Percentiles rank a stretch among this genome's conserved stretches.
phyloP scores from a whole-genome alignment of 192 early-diverging fungal genomes.

The Backusella morwellensis region DNA sequence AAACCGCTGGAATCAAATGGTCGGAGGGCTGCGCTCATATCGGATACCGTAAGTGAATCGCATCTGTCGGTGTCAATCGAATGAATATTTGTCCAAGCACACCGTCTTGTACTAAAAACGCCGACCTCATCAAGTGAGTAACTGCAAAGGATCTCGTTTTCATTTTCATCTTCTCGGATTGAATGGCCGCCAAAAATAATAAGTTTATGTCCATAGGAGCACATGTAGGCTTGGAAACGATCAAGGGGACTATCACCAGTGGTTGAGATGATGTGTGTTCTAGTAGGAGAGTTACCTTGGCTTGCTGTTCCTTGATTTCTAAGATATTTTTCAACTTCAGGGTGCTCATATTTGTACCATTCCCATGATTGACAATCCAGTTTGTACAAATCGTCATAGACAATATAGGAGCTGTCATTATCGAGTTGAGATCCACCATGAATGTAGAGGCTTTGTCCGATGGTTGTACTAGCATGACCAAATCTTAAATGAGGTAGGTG shows the following conservation, averaged over 20 bases:
- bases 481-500: conserved; percentile 32
- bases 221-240: conserved; percentile 29
- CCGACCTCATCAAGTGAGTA: conserved; percentile 21
- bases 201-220: conserved; percentile 21
- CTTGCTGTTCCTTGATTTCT: background rate
- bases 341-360: conserved; percentile 38
- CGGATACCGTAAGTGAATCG: conserved; percentile 12
- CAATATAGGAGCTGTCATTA: conserved; percentile 23
- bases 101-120: conserved; percentile 19
- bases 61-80: background rate
- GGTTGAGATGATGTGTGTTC: conserved; percentile 15
- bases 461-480: conserved; percentile 24
- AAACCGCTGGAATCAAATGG: background rate
- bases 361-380: conserved; percentile 26
- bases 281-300: background rate
- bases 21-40: conserved; percentile 13
- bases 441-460: conserved; percentile 23
- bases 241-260: conserved; percentile 24
- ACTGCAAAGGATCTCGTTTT: conserved; percentile 20
- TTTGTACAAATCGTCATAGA: conserved; percentile 34
- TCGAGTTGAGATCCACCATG: conserved; percentile 33
- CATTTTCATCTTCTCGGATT: conserved; percentile 25
- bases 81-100: conserved; percentile 12
- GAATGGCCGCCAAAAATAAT: conserved; percentile 35
- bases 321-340: conserved; percentile 25